Conservation (phyloP, 1,139 yeast species). For the Tardiomyces depauwii region DNA sequence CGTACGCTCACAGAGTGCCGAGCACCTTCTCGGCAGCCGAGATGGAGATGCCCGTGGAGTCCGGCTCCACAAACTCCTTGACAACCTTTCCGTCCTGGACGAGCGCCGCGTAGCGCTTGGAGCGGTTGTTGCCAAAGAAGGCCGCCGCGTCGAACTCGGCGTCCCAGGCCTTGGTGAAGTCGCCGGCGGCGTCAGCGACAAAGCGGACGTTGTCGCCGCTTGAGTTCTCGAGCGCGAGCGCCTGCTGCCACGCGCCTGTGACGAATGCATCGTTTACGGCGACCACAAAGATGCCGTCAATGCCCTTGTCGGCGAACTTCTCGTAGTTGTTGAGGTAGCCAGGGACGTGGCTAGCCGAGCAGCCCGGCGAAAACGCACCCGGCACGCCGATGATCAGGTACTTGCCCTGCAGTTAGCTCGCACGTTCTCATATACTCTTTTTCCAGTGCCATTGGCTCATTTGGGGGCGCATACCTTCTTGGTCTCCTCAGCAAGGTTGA, state of each 20-base stretch:
- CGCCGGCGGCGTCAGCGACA: slow-evolving; percentile 70
- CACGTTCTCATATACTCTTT: neutral
- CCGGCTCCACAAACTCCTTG: slow-evolving; percentile 68
- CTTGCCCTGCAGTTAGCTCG: slow-evolving; percentile 30
- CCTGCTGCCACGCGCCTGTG: slow-evolving; percentile 64
- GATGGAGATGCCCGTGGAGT: slow-evolving; percentile 55
- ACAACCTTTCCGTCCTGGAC: slow-evolving; percentile 64
- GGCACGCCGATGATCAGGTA: slow-evolving; percentile 71
- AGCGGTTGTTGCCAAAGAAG: slow-evolving; percentile 64
- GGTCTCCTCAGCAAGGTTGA: slow-evolving; percentile 49
- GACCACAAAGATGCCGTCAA: slow-evolving; percentile 46
- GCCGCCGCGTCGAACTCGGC: slow-evolving; percentile 59
- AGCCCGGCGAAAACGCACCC: slow-evolving; percentile 85
- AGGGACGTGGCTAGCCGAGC: slow-evolving; percentile 70
- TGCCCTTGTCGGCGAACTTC: slow-evolving; percentile 54
- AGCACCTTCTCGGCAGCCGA: slow-evolving; percentile 40
- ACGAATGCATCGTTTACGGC: slow-evolving; percentile 85
- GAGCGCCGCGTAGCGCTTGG: slow-evolving; percentile 65
- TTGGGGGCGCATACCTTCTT: slow-evolving; percentile 14
- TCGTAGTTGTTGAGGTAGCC: slow-evolving; percentile 48
- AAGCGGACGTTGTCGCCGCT: slow-evolving; percentile 32
- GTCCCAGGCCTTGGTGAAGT: slow-evolving; percentile 54
- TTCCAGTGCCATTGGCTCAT: neutral
- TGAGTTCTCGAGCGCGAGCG: slow-evolving; percentile 20
- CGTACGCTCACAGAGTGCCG: slow-evolving; percentile 11